Evolutionary conservation across 2,329 filamentous ascomycete genomes (phyloP).

Genomic region (Sordariomycetes sp.): DNA sequence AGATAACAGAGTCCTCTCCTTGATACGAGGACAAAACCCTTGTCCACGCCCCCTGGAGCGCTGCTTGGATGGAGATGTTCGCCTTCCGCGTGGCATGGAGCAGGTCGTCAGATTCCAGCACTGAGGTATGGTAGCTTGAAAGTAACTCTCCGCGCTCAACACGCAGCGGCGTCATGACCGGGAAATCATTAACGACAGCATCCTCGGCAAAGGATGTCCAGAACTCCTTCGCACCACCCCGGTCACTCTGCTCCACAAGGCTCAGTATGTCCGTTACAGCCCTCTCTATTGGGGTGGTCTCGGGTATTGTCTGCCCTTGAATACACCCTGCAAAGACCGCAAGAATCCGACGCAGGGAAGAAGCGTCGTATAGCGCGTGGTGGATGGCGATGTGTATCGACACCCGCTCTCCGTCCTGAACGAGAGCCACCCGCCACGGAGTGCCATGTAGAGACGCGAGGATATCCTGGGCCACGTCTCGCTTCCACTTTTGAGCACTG

Average conservation of each 20-base stretch:
- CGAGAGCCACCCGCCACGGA: constrained; percentile 52
- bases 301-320: background rate
- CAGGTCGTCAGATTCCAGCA: constrained; percentile 22
- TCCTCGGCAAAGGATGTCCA: constrained; percentile 45
- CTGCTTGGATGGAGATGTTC: constrained; percentile 66
- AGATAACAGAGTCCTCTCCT: constrained; percentile 63
- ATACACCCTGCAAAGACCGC: constrained; percentile 25
- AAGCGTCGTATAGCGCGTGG: constrained; percentile 80
- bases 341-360: constrained; percentile 58
- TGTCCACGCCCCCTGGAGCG: constrained; percentile 70
- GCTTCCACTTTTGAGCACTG: constrained; percentile 25
- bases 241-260: background rate
- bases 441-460: constrained; percentile 37
- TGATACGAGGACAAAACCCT: constrained; percentile 64
- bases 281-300: constrained; percentile 14
- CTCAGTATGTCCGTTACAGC: background rate
- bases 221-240: constrained; percentile 29
- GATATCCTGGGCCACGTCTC: constrained; percentile 18
- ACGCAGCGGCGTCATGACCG: constrained; percentile 57
- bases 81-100: constrained; percentile 41
- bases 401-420: constrained; percentile 13
- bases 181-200: constrained; percentile 59
- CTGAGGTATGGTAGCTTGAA: constrained; percentile 14
- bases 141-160: constrained; percentile 20
- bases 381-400: constrained; percentile 47